These are phyloP conservation scores for Takashimella koratensis DNA, from an alignment of 1,284 basidiomycete genomes.

Conservation along the genomic window DNA sequence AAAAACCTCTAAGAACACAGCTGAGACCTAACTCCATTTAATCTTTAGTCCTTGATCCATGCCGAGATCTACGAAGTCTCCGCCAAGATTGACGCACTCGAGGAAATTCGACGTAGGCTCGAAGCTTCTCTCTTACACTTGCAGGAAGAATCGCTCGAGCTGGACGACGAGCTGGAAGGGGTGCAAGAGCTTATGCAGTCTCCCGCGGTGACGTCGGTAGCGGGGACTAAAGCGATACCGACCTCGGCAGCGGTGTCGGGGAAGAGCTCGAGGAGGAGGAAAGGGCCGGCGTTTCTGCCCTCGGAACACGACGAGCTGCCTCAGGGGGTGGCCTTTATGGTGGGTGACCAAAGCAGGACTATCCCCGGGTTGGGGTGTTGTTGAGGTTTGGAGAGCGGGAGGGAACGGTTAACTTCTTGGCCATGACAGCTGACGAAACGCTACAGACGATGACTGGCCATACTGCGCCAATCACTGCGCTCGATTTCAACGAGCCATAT, in stretches of 20 bases:
- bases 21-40: too few species aligned
- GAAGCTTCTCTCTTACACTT: constrained; percentile 79
- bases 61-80: constrained; percentile 83
- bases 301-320: constrained; percentile 97
- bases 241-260: constrained; percentile 15
- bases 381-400: too few species aligned
- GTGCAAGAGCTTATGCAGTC: constrained; percentile 76
- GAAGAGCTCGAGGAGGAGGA: constrained; percentile 33
- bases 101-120: constrained; percentile 72
- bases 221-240: constrained; percentile 39
- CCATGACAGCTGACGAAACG: too few species aligned
- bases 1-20: not conserved
- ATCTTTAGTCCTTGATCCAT: constrained; percentile 65
- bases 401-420: too few species aligned
- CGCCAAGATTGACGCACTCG: constrained; percentile 79
- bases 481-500: constrained; percentile 97
- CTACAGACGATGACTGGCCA: constrained; percentile 74
- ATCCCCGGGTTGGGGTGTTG: too few species aligned
- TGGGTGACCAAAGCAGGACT: too few species aligned
- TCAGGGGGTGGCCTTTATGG: constrained; percentile 94
- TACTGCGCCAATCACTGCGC: constrained; percentile 72
- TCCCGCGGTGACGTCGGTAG: constrained; percentile 38
- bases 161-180: constrained; percentile 89
- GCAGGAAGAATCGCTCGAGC: constrained; percentile 91
- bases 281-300: constrained; percentile 89